phyloP scores from a whole-genome alignment of 257 asterid species.

The Coffea eugenioides region DNA sequence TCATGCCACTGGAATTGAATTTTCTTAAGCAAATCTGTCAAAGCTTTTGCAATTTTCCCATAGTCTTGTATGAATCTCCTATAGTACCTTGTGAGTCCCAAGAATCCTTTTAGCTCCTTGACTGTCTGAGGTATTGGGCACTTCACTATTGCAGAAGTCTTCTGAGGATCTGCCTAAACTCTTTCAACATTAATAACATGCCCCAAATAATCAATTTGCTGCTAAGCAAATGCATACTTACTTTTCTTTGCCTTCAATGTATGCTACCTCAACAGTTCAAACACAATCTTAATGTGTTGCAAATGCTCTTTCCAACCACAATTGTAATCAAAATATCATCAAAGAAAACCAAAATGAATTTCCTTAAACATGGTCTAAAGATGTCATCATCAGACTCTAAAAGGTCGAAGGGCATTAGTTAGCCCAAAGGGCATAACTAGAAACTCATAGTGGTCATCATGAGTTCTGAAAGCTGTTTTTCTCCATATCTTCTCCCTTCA shows the following conservation, averaged over 20 bases:
- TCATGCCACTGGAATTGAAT: neutral
- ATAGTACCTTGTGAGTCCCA: neutral
- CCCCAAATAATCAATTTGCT: neutral
- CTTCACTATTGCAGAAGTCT: neutral
- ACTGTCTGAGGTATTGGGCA: neutral
- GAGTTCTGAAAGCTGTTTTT: neutral
- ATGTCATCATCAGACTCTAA: no score
- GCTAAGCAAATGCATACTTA: neutral
- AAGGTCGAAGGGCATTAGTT: no score
- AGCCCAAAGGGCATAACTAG: no score
- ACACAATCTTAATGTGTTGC: neutral
- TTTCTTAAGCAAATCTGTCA: conserved; percentile 1
- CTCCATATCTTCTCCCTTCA: neutral
- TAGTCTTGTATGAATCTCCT: neutral
- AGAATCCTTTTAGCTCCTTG: neutral
- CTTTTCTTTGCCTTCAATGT: neutral
- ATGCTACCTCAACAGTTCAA: neutral
- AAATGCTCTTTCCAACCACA: neutral
- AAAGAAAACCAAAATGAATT: neutral
- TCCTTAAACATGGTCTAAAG: no score
- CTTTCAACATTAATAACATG: neutral
- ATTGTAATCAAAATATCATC: neutral
- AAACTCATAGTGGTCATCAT: no score
- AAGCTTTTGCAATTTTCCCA: neutral
- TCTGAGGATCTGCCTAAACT: neutral